phyloP scores from a whole-genome alignment of 176 grass and related monocot species.

The Avena eriantha region DNA sequence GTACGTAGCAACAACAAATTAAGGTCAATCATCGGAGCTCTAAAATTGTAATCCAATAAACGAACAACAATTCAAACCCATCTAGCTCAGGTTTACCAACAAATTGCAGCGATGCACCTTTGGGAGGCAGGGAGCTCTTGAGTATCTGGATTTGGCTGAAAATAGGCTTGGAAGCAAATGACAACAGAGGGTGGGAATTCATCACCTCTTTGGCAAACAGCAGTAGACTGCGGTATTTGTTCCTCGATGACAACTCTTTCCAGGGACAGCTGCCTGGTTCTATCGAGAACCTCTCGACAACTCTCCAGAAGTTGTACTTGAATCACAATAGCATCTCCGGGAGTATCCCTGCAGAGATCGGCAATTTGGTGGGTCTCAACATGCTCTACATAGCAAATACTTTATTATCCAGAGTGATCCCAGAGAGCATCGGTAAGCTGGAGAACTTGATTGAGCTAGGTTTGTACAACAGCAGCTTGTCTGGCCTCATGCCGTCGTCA shows the following conservation, averaged over 20 bases:
- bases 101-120: too few species aligned
- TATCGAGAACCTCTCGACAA: background rate
- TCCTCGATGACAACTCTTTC: background rate
- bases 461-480: background rate
- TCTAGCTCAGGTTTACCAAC: too few species aligned
- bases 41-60: too few species aligned
- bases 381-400: background rate
- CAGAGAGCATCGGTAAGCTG: slow-evolving; percentile 22
- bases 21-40: too few species aligned
- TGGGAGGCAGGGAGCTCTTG: too few species aligned
- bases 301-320: background rate
- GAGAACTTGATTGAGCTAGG: background rate
- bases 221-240: background rate
- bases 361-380: slow-evolving; percentile 18
- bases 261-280: background rate
- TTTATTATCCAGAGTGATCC: slow-evolving; percentile 32
- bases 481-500: slow-evolving; percentile 16
- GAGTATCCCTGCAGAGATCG: slow-evolving; percentile 24
- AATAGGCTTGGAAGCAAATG: slow-evolving; percentile 19
- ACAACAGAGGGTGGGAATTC: slow-evolving; percentile 35
- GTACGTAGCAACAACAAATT: too few species aligned
- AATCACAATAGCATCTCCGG: background rate
- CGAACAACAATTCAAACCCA: background rate
- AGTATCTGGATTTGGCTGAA: background rate
- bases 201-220: slow-evolving; percentile 21